phyloP scores from a whole-genome alignment of 2,329 filamentous ascomycete species.

The Diaporthe velutina region DNA sequence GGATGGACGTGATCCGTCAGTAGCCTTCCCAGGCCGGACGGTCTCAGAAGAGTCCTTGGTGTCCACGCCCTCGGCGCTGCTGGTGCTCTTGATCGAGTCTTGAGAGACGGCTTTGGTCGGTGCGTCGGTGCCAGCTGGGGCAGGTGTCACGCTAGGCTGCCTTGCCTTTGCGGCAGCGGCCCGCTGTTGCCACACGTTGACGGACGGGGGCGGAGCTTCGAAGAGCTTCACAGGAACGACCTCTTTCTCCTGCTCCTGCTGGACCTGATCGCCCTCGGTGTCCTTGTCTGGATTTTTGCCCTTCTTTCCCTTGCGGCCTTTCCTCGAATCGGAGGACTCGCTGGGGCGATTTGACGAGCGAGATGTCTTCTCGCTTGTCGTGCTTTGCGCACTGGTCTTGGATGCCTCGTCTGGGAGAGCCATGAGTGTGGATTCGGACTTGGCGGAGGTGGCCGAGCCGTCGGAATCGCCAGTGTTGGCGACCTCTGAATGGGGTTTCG shows the following conservation, averaged over 20 bases:
- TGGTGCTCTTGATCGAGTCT: slow-evolving; percentile 42
- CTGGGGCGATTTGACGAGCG: slow-evolving; percentile 75
- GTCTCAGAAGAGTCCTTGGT: slow-evolving; percentile 41
- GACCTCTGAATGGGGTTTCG: slow-evolving; percentile 48
- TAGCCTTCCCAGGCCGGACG: slow-evolving; percentile 41
- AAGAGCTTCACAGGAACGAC: slow-evolving; percentile 75
- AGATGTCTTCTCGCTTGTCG: slow-evolving; percentile 53
- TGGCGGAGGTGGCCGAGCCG: slow-evolving; percentile 53
- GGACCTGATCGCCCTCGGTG: slow-evolving; percentile 63
- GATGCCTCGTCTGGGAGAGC: slow-evolving; percentile 39
- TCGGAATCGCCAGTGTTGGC: slow-evolving; percentile 45
- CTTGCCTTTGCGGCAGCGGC: slow-evolving; percentile 72
- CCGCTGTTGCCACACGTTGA: slow-evolving; percentile 91
- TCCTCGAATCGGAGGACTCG: slow-evolving; percentile 76
- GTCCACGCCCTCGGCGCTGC: slow-evolving; percentile 27
- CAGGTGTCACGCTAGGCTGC: slow-evolving; percentile 41
- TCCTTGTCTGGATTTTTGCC: slow-evolving; percentile 64
- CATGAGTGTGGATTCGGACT: slow-evolving; percentile 44
- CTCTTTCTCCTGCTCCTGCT: slow-evolving; percentile 70
- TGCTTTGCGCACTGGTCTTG: slow-evolving; percentile 39
- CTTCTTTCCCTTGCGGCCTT: slow-evolving; percentile 75
- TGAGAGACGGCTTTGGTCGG: slow-evolving; percentile 32
- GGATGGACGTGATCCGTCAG: slow-evolving; percentile 55
- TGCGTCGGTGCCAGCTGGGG: slow-evolving; percentile 36
- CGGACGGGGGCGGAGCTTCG: slow-evolving; percentile 83